Conservation (phyloP, 2,329 filamentous ascomycete genomes). For the Xylaria multiplex region DNA sequence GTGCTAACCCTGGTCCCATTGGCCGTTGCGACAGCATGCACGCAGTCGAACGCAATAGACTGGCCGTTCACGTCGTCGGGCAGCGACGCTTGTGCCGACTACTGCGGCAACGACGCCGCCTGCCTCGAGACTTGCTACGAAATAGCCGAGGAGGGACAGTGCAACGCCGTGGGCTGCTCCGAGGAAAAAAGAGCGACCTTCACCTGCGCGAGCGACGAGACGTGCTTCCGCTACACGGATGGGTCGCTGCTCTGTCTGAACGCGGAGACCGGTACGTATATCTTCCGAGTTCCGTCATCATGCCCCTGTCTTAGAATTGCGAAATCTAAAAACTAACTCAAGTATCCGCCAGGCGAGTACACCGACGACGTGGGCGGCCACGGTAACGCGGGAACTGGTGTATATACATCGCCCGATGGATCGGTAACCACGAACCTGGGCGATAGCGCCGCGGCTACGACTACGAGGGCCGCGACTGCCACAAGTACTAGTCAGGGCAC, state of each 20-base stretch:
- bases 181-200: conserved; percentile 11
- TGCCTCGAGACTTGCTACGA: conserved; percentile 6
- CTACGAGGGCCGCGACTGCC: neutral
- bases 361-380: conserved; percentile 9
- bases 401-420: conserved; percentile 6
- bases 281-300: neutral
- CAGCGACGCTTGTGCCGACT: conserved; percentile 5
- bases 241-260: conserved; percentile 9
- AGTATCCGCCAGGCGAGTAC: conserved; percentile 3
- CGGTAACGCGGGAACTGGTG: conserved; percentile 9
- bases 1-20: conserved; percentile 3
- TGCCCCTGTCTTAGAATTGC: neutral
- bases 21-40: conserved; percentile 8
- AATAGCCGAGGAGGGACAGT: conserved; percentile 4
- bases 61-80: conserved; percentile 2
- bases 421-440: conserved; percentile 14
- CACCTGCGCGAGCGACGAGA: conserved; percentile 3
- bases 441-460: conserved; percentile 6
- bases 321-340: neutral
- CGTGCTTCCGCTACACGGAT: conserved; percentile 14
- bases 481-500: neutral
- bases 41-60: conserved; percentile 14
- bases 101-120: neutral
- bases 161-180: conserved; percentile 8
- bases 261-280: conserved; percentile 3